These are phyloP conservation scores for Podaxis sp. DNA, from an alignment of 768 basidiomycete species.

Conservation along the genomic window DNA sequence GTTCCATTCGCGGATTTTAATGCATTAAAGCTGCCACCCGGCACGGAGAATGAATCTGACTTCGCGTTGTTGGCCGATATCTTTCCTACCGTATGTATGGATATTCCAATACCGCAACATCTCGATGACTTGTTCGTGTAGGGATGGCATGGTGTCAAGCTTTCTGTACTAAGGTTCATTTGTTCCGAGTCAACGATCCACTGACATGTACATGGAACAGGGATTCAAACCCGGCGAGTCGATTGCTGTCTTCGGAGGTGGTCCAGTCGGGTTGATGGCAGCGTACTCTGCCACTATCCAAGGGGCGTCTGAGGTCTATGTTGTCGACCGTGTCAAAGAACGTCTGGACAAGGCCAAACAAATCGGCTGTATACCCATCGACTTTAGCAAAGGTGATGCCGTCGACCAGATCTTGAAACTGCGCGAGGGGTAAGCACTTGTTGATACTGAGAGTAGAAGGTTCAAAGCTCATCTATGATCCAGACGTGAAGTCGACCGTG, in stretches of 20 bases:
- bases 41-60: slow-evolving; percentile 54
- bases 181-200: background rate
- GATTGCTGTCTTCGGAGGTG: slow-evolving; percentile 53
- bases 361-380: slow-evolving; percentile 51
- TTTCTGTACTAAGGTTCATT: slow-evolving; percentile 33
- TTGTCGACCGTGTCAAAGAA: slow-evolving; percentile 57
- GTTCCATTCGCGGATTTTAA: slow-evolving; percentile 61
- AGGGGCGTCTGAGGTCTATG: slow-evolving; percentile 53
- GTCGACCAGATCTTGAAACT: slow-evolving; percentile 46
- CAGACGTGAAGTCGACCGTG: slow-evolving; percentile 50
- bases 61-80: slow-evolving; percentile 56
- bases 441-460: background rate
- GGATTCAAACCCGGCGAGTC: slow-evolving; percentile 55
- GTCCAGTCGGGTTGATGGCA: slow-evolving; percentile 57
- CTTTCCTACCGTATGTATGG: slow-evolving; percentile 46
- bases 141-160: slow-evolving; percentile 54
- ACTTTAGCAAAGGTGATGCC: slow-evolving; percentile 47
- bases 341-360: slow-evolving; percentile 50
- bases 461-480: background rate
- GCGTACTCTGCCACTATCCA: slow-evolving; percentile 54
- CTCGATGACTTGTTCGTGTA: slow-evolving; percentile 16
- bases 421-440: slow-evolving; percentile 39
- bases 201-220: background rate
- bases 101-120: background rate
- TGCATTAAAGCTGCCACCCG: slow-evolving; percentile 49